Conservation (phyloP, 805 yeast genomes). For the Metschnikowia reukaufii region DNA sequence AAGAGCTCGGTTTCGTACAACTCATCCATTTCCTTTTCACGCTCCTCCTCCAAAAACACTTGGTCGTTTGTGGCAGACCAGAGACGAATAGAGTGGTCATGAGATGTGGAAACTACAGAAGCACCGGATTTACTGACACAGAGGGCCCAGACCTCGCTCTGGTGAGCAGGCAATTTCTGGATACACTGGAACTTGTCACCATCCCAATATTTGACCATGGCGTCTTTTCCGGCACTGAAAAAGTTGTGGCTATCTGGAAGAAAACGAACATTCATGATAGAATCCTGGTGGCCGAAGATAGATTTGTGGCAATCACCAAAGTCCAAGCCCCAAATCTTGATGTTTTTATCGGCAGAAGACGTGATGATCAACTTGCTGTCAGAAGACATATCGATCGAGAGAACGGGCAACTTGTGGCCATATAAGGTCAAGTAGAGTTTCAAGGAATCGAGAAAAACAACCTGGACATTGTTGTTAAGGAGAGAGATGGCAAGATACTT, state of each 20-base stretch:
- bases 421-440: slow-evolving; percentile 86
- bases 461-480: slow-evolving; percentile 93
- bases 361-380: slow-evolving; percentile 89
- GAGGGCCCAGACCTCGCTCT: slow-evolving; percentile 90
- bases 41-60: slow-evolving; percentile 94
- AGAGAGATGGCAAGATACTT: slow-evolving; percentile 79
- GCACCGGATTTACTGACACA: slow-evolving; percentile 74
- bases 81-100: slow-evolving; percentile 89
- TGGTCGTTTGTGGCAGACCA: slow-evolving; percentile 95
- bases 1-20: slow-evolving; percentile 79
- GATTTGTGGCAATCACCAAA: slow-evolving; percentile 99
- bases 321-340: slow-evolving; percentile 97
- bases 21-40: slow-evolving; percentile 94
- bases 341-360: slow-evolving; percentile 95
- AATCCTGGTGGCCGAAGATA: slow-evolving; percentile 94
- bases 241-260: slow-evolving; percentile 86
- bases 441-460: slow-evolving; percentile 81
- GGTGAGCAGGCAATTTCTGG: slow-evolving; percentile 81
- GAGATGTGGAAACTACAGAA: slow-evolving; percentile 78
- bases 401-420: slow-evolving; percentile 95
- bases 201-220: slow-evolving; percentile 92
- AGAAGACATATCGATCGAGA: slow-evolving; percentile 84
- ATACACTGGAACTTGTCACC: slow-evolving; percentile 95
- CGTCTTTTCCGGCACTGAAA: slow-evolving; percentile 88
- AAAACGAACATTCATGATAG: slow-evolving; percentile 85